Percentiles rank a stretch among this genome's conserved stretches.
phyloP scores from a whole-genome alignment of 352 stramenopile species.

The Phytophthora niederhauseri region DNA sequence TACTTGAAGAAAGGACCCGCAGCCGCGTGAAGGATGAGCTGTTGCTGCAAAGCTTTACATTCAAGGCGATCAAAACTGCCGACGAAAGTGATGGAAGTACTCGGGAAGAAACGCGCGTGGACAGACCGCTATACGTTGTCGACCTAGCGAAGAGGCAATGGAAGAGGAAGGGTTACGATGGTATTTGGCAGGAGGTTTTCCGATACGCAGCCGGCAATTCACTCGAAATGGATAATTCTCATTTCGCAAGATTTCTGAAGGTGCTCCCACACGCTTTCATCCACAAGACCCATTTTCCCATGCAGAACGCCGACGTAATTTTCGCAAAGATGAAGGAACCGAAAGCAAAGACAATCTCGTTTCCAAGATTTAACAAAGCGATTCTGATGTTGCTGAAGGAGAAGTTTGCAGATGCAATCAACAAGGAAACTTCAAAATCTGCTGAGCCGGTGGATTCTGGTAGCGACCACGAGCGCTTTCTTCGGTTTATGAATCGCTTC shows the following conservation, averaged over 20 bases:
- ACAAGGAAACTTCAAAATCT: constrained; percentile 5
- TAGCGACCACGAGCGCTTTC: constrained; percentile 43
- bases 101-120: constrained; percentile 33
- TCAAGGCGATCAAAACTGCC: constrained; percentile 33
- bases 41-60: constrained; percentile 68
- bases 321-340: constrained; percentile 84
- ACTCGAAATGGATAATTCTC: constrained; percentile 69
- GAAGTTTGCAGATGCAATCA: constrained; percentile 42
- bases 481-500: constrained; percentile 72
- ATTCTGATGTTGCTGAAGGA: constrained; percentile 67
- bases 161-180: constrained; percentile 65
- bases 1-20: constrained; percentile 51
- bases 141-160: constrained; percentile 42
- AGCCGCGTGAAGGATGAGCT: constrained; percentile 60
- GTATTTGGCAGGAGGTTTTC: constrained; percentile 74
- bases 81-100: constrained; percentile 17
- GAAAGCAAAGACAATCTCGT: constrained; percentile 64
- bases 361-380: constrained; percentile 63
- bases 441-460: constrained; percentile 8
- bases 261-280: constrained; percentile 62
- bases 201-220: constrained; percentile 49
- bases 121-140: constrained; percentile 47
- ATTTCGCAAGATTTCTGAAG: constrained; percentile 71
- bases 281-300: constrained; percentile 59
- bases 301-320: constrained; percentile 62